Evolutionary conservation across 1,139 yeast species (phyloP), one percentile per base, ranked within the genome.

Genomic region (Starmera stellimalicola): DNA sequence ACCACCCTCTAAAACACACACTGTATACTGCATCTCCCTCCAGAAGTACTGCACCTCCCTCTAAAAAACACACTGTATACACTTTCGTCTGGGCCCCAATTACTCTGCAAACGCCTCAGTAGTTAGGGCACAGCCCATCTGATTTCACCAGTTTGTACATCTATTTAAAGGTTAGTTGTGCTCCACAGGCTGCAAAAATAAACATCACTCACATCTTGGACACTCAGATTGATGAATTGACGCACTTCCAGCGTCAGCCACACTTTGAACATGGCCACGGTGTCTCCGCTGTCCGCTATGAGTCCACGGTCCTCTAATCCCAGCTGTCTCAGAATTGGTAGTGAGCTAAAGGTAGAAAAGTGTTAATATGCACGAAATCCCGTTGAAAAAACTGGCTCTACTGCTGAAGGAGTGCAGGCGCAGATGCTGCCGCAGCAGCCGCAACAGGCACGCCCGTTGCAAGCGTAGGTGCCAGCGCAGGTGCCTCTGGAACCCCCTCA

Each of bases 241-340:
- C 97, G 71, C 5, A 84, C 79, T 59, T 91, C 97, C 27, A 91
- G 62, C 0, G 94, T 91, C 35, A 85, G 52, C 97, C 97, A 88
- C 17, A 88, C 91, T 53, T 84, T 84, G 40, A 84, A 62, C 95
- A 87, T 84, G 17, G 82, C 75, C 37, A 83, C 46, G 17, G 77
- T 67, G 47, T 78, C 79, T 27, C 74, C 75, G 48, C 73, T 68
- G 39, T 66, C 62, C 32, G 78, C 56, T 15, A 79, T 62, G 43
- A 70, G 70, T 41, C 73, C 63, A 28, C 78, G 82, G 44, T 80
- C 88, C 46, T 74, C 70, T 18, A 79, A 68, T 30, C 95, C 91
- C 32, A 85, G 70, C 54, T 80, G 78, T 61, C 97, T 72, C 47
- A 91, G 62, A 25, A 91, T 84, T 1, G 97, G 97, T 43, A 91